Conservation (phyloP, 2,329 filamentous ascomycete species). For the Verticillium albo-atrum region DNA sequence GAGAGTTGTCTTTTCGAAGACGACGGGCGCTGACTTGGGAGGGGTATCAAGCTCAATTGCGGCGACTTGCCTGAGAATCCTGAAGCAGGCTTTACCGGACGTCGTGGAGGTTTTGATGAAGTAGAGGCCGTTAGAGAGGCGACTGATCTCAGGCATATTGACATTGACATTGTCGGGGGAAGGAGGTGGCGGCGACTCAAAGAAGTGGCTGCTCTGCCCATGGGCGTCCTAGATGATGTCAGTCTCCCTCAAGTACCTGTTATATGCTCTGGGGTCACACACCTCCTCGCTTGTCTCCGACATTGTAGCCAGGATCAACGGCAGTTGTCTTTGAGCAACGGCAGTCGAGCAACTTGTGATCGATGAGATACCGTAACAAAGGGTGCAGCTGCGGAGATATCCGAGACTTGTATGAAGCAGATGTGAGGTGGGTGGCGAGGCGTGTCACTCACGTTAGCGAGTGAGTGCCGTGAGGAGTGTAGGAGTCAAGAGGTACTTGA, state of each 20-base stretch:
- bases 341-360: too few relatives aligned
- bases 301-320: background rate
- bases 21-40: background rate
- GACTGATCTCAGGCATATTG: background rate
- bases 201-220: background rate
- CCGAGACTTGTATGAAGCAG: too few relatives aligned
- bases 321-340: too few relatives aligned
- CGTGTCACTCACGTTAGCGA: too few relatives aligned
- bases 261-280: too few relatives aligned
- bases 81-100: background rate
- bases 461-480: too few relatives aligned
- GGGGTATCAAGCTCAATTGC: background rate
- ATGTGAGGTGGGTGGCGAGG: too few relatives aligned
- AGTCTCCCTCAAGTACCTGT: too few relatives aligned
- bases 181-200: background rate
- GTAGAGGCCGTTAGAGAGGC: background rate
- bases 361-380: too few relatives aligned
- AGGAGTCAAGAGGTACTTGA: too few relatives aligned
- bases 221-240: background rate
- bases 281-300: background rate
- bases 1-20: background rate
- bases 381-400: too few relatives aligned
- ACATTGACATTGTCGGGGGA: background rate
- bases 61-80: background rate
- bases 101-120: background rate